phyloP scores from a whole-genome alignment of 306 rosid genomes.

The Cicer bijugum region DNA sequence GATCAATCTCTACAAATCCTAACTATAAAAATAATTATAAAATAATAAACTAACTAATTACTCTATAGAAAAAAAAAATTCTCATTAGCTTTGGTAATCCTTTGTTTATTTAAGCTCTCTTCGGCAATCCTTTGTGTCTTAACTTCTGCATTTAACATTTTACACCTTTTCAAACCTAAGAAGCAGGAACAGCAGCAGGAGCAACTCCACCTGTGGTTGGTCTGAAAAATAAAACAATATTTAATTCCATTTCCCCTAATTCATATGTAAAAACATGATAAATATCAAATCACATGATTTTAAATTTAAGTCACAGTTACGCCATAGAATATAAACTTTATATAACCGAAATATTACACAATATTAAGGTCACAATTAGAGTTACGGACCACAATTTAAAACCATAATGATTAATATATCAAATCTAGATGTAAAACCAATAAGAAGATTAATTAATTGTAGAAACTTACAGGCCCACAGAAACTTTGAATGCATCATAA shows the following conservation, averaged over 20 bases:
- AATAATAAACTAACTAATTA: neutral
- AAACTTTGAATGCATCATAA: constrained; percentile 91
- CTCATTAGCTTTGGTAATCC: constrained; percentile 40
- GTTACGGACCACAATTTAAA: no score
- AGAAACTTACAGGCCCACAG: constrained; percentile 84
- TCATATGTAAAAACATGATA: no score
- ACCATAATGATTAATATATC: no score
- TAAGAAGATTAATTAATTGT: neutral
- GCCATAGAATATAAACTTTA: no score
- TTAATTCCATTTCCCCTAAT: neutral
- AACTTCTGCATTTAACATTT: constrained; percentile 7
- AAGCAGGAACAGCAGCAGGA: constrained; percentile 48
- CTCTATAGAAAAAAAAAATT: neutral
- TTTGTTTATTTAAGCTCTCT: constrained; percentile 52
- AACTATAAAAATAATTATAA: neutral
- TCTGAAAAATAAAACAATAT: constrained; percentile 49
- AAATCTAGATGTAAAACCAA: neutral
- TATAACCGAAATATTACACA: no score
- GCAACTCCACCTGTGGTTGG: constrained; percentile 90
- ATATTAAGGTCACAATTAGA: no score
- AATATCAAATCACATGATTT: no score
- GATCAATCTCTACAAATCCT: neutral
- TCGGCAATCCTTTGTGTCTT: neutral
- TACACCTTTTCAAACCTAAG: constrained; percentile 50
- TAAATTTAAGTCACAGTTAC: no score